These are phyloP conservation scores for Macrophomina phaseolina DNA, from an alignment of 2,329 filamentous ascomycete species.

Conservation along the genomic window DNA sequence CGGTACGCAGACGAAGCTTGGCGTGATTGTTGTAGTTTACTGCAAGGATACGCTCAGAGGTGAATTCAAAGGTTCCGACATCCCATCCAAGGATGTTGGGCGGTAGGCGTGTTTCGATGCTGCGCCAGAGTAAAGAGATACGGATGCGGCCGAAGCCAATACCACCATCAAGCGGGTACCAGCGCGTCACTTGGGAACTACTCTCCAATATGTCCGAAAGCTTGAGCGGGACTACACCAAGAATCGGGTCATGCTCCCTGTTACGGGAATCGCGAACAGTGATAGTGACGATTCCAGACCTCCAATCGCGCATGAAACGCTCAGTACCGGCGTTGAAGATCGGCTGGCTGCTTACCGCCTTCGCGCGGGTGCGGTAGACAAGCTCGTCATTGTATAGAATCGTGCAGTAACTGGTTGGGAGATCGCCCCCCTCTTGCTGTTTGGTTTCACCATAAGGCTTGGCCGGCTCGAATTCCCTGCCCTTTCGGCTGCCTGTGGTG, in stretches of 20 bases:
- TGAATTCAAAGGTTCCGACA: slow-evolving; percentile 91
- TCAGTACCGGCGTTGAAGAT: slow-evolving; percentile 98
- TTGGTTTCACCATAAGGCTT: slow-evolving; percentile 83
- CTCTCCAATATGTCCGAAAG: slow-evolving; percentile 87
- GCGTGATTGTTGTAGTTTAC: slow-evolving; percentile 65
- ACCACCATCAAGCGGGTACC: slow-evolving; percentile 96
- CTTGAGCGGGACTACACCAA: slow-evolving; percentile 89
- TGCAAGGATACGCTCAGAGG: slow-evolving; percentile 71
- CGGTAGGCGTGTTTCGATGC: slow-evolving; percentile 84
- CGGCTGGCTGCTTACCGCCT: slow-evolving; percentile 91
- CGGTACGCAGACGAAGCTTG: slow-evolving; percentile 80
- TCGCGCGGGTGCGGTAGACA: slow-evolving; percentile 90
- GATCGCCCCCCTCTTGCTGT: slow-evolving; percentile 77
- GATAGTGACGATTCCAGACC: slow-evolving; percentile 82
- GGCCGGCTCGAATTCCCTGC: slow-evolving; percentile 87
- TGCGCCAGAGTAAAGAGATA: slow-evolving; percentile 88
- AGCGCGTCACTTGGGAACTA: slow-evolving; percentile 83
- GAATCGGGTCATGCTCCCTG: slow-evolving; percentile 90
- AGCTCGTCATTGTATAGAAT: slow-evolving; percentile 88
- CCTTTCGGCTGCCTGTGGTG: slow-evolving; percentile 78
- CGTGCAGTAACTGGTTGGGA: slow-evolving; percentile 93
- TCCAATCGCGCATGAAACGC: slow-evolving; percentile 91
- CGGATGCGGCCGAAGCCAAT: slow-evolving; percentile 87
- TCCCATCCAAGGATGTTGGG: slow-evolving; percentile 89
- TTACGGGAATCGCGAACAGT: slow-evolving; percentile 88